These are phyloP conservation scores for Xylariaceae sp. DNA, from an alignment of 2,329 filamentous ascomycete genomes.

Conservation along the genomic window DNA sequence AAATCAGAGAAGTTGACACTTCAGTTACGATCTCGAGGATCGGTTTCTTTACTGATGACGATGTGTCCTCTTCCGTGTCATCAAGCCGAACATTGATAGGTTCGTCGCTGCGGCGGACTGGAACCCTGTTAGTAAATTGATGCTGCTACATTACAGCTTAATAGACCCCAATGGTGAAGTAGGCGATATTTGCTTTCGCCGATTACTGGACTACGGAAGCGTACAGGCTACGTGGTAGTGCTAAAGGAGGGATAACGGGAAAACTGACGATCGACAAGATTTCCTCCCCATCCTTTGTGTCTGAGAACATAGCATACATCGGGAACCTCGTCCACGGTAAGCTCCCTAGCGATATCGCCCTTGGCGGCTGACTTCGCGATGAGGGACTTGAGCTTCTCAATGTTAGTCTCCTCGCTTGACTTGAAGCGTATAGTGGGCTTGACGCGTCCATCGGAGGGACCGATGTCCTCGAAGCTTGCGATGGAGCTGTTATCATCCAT, in stretches of 20 bases:
- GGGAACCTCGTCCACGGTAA: constrained; percentile 38
- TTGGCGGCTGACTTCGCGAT: constrained; percentile 15
- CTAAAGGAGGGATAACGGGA: not conserved
- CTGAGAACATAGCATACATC: constrained; percentile 47
- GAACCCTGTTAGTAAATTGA: constrained; percentile 4
- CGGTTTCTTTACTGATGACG: constrained; percentile 31
- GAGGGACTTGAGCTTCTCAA: constrained; percentile 22
- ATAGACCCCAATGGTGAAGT: not conserved
- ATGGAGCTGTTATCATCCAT: constrained; percentile 37
- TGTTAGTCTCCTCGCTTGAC: constrained; percentile 6
- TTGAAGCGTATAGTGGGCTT: not conserved
- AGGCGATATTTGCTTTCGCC: not conserved
- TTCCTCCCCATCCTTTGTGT: constrained; percentile 40
- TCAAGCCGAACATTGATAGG: constrained; percentile 42
- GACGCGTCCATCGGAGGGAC: constrained; percentile 11
- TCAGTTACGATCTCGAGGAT: constrained; percentile 49
- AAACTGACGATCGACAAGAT: constrained; percentile 41
- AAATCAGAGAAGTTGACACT: constrained; percentile 34
- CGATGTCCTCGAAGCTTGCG: constrained; percentile 41
- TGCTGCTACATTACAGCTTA: not conserved
- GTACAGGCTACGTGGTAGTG: not conserved
- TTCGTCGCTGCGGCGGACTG: constrained; percentile 43
- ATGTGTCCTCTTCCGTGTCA: constrained; percentile 28
- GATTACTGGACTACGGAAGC: too few species aligned
- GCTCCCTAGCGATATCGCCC: constrained; percentile 14